Conservation (phyloP, 1,139 yeast genomes). For the Trichomonascaceae sp. region DNA sequence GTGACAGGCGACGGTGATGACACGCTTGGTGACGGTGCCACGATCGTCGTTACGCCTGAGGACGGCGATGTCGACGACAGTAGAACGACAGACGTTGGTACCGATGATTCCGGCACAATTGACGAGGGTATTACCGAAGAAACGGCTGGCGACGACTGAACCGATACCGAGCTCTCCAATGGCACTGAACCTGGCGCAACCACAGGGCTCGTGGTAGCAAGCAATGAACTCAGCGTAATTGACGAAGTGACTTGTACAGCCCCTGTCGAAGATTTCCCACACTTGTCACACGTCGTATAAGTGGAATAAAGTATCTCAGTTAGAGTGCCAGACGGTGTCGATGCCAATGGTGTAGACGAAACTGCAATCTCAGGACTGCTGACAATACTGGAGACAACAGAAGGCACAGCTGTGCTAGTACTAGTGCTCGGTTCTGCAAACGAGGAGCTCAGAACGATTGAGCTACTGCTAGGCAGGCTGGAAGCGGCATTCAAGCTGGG, state of each 20-base stretch:
- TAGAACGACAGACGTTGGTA: background rate
- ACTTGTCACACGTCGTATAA: background rate
- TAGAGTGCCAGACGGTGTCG: background rate
- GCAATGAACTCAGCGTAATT: background rate
- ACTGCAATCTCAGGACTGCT: background rate
- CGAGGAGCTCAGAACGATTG: background rate
- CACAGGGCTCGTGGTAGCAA: too few species aligned
- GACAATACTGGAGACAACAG: background rate
- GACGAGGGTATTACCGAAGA: too few species aligned
- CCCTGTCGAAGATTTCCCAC: background rate
- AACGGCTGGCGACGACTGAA: background rate
- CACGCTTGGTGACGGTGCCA: background rate
- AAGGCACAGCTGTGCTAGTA: background rate
- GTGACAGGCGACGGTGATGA: background rate
- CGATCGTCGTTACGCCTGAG: background rate
- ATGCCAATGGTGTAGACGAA: background rate
- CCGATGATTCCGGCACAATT: background rate
- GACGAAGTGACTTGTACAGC: background rate
- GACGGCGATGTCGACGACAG: background rate
- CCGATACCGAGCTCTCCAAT: background rate
- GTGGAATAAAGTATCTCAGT: background rate
- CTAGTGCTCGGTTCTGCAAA: background rate
- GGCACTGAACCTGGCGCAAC: background rate
- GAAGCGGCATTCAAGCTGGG: too few species aligned
- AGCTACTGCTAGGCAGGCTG: background rate